Conservation (phyloP, 139 green algal genomes). For the Nannochloris sp. region DNA sequence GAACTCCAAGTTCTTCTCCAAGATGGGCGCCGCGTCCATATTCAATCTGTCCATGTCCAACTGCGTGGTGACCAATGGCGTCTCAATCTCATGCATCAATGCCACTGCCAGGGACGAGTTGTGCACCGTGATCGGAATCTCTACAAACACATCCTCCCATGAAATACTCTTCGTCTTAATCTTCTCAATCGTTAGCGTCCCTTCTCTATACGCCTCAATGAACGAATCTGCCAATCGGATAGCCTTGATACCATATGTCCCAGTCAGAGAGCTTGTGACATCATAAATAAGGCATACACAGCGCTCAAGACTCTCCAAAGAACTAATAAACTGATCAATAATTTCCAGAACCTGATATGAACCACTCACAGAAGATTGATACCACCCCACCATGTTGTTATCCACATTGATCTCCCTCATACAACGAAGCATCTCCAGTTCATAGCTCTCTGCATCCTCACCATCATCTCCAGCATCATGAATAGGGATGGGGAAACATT, state of each 20-base stretch:
- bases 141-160: constrained; percentile 90
- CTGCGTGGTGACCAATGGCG: constrained; percentile 9
- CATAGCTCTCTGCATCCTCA: constrained; percentile 80
- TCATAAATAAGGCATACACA: constrained; percentile 97
- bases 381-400: constrained; percentile 99
- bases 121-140: constrained; percentile 84
- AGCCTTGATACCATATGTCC: constrained; percentile 54
- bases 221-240: constrained; percentile 86
- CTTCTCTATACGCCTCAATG: constrained; percentile 65
- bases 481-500: constrained; percentile 96
- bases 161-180: constrained; percentile 42
- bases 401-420: constrained; percentile 96
- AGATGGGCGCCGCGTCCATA: constrained; percentile 58
- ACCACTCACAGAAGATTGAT: constrained; percentile 44
- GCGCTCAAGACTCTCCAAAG: constrained; percentile 90
- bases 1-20: constrained; percentile 84
- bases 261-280: constrained; percentile 31
- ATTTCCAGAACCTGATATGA: constrained; percentile 88
- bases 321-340: constrained; percentile 97
- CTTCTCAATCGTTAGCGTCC: constrained; percentile 46
- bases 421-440: constrained; percentile 98
- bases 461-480: constrained; percentile 43
- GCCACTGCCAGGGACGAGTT: constrained; percentile 72
- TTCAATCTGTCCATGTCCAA: constrained; percentile 62
- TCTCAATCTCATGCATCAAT: constrained; percentile 61